Percentiles rank a stretch among this genome's conserved stretches.
Conservation (phyloP, 192 early-diverging fungal genomes). For the Backusella liffmaniae region DNA sequence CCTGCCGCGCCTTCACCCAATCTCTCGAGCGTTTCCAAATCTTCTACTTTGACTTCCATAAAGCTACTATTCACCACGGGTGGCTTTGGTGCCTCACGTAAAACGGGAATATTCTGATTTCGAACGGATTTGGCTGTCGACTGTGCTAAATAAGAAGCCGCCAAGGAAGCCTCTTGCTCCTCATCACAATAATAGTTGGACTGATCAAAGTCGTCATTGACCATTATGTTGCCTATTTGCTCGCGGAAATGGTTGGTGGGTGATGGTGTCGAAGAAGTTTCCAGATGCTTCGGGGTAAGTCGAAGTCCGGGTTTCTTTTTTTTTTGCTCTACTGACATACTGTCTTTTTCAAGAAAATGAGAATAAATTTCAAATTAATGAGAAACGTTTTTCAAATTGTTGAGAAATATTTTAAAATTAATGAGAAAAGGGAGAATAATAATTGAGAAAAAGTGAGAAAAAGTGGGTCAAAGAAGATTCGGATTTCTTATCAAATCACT, state of each 20-base stretch:
- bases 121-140: not conserved
- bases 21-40: conserved; percentile 71
- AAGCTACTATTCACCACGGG: not conserved
- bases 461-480: no score
- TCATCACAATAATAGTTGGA: not conserved
- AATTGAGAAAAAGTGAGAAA: no score
- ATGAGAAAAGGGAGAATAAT: no score
- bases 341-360: not conserved
- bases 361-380: not conserved
- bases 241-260: conserved; percentile 16
- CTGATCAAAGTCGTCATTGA: not conserved
- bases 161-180: conserved; percentile 18
- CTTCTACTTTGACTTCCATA: conserved; percentile 51
- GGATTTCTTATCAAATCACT: no score
- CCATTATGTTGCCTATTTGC: conserved; percentile 21
- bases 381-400: no score
- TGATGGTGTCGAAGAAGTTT: not conserved
- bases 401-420: no score
- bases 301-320: conserved; percentile 16
- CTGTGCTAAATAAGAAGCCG: not conserved
- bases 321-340: not conserved
- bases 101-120: not conserved
- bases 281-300: not conserved
- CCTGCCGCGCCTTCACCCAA: conserved; percentile 90
- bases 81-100: conserved; percentile 3